Conservation (phyloP, 768 basidiomycete species). For the Candolleomyces efflorescens region DNA sequence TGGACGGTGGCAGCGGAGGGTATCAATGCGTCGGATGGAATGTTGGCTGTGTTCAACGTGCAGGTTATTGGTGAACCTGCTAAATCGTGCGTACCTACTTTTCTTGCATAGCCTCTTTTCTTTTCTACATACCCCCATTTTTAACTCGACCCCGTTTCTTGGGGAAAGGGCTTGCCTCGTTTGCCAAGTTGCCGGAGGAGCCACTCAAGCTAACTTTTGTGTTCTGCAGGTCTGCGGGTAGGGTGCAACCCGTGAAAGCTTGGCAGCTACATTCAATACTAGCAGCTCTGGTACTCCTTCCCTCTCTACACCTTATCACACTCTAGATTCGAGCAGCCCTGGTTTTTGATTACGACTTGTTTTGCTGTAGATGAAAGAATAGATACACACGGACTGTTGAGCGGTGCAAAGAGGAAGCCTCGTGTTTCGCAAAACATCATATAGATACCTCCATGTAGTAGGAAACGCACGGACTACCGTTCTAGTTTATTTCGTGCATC, state of each 20-base stretch:
- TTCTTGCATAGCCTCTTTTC: background rate
- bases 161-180: background rate
- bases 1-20: constrained; percentile 44
- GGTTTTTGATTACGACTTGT: too few species aligned
- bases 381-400: too few species aligned
- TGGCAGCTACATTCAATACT: background rate
- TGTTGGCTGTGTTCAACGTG: constrained; percentile 76
- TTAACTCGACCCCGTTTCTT: too few species aligned
- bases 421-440: too few species aligned
- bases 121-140: too few species aligned
- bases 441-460: background rate
- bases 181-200: too few species aligned
- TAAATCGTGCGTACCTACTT: constrained; percentile 7
- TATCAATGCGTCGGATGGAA: constrained; percentile 73
- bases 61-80: constrained; percentile 44
- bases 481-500: background rate
- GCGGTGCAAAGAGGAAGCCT: too few species aligned
- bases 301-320: too few species aligned
- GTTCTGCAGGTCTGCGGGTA: background rate
- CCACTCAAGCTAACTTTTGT: background rate
- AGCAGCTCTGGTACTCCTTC: background rate
- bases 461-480: background rate
- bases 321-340: too few species aligned
- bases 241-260: background rate
- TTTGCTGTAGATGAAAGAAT: too few species aligned